Evolutionary conservation across 2,329 filamentous ascomycete genomes (phyloP).

Genomic region (Zymoseptoria ardabiliae): DNA sequence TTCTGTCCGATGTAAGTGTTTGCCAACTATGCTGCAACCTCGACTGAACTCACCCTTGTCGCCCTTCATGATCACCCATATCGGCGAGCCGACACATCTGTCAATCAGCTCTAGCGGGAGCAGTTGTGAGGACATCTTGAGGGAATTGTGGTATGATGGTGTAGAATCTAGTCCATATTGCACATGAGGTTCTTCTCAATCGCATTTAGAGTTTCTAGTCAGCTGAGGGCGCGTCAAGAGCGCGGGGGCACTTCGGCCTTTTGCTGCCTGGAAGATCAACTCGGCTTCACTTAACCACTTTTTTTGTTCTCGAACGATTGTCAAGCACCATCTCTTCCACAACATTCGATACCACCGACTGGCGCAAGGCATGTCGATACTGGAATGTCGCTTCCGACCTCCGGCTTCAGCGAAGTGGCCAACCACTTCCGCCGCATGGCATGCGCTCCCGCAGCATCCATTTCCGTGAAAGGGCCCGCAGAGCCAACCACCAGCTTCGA

Average conservation of each 20-base stretch:
- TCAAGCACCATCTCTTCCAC: not conserved
- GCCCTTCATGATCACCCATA: slow-evolving; percentile 99
- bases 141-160: not conserved
- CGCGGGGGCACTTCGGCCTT: not conserved
- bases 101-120: slow-evolving; percentile 74
- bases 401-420: not conserved
- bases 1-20: slow-evolving; percentile 49
- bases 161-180: not conserved
- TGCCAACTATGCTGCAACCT: slow-evolving; percentile 3
- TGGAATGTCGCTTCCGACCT: slow-evolving; percentile 1
- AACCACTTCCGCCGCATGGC: not conserved
- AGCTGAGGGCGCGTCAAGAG: not conserved
- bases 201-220: not conserved
- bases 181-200: not conserved
- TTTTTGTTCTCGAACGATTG: not conserved
- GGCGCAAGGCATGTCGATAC: not conserved
- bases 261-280: not conserved
- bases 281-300: not conserved
- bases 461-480: not conserved
- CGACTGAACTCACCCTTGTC: slow-evolving; percentile 67
- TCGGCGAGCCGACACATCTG: slow-evolving; percentile 94
- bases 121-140: slow-evolving; percentile 26
- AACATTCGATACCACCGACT: not conserved
- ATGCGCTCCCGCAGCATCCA: not conserved
- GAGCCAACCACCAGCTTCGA: not conserved